A percentile compares a stretch with the other conserved stretches of the same genome.
These are phyloP conservation scores for Aphanomyces invadans DNA, from an alignment of 352 stramenopile species.

Conservation along the genomic window DNA sequence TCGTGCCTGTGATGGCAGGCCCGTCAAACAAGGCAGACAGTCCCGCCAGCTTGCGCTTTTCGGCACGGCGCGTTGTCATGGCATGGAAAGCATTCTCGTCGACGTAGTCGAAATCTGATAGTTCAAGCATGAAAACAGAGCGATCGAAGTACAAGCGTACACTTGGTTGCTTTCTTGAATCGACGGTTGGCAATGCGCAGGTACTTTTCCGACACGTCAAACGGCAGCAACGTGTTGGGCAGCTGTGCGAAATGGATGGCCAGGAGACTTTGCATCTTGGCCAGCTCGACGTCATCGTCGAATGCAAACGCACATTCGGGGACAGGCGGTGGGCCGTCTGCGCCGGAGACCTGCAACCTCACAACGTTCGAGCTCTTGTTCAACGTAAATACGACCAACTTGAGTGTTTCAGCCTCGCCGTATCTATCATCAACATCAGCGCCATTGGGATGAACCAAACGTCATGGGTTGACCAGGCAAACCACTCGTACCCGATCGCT, in stretches of 20 bases:
- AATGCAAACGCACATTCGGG: conserved; percentile 9
- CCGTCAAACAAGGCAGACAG: neutral
- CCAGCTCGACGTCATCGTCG: neutral
- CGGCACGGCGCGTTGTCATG: neutral
- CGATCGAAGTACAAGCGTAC: conserved; percentile 2
- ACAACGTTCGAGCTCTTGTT: neutral
- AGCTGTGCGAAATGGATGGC: neutral
- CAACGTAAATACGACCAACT: neutral
- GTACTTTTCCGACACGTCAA: neutral
- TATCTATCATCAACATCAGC: neutral
- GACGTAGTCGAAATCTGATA: neutral
- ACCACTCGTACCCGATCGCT: conserved; percentile 4
- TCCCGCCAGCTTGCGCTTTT: neutral
- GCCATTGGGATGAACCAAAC: neutral
- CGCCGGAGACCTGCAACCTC: neutral
- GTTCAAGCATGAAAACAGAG: too few relatives aligned
- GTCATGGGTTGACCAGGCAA: too few relatives aligned
- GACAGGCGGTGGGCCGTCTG: neutral
- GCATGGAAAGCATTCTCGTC: neutral
- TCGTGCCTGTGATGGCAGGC: neutral
- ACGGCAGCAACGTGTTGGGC: neutral
- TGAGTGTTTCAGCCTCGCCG: neutral
- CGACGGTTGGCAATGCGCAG: neutral
- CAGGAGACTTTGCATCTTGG: neutral
- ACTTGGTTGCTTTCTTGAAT: conserved; percentile 5